These are phyloP conservation scores for Solanum clarkiae DNA, from an alignment of 257 asterid species.

Conservation along the genomic window DNA sequence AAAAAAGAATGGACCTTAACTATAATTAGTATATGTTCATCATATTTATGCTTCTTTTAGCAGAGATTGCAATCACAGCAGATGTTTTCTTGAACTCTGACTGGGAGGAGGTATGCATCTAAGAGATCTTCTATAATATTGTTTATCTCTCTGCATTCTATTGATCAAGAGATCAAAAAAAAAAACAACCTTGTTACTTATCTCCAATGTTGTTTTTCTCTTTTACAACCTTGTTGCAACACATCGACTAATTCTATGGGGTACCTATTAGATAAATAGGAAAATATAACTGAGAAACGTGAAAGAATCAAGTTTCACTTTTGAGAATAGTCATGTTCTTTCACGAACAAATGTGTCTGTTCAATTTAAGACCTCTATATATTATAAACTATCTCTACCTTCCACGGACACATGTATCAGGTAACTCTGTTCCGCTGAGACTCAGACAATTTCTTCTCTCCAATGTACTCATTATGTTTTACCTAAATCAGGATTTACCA, in stretches of 20 bases:
- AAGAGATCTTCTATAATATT: not conserved
- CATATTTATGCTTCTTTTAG: conserved; percentile 26
- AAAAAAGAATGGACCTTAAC: conserved; percentile 23
- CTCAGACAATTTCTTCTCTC: not conserved
- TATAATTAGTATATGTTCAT: conserved; percentile 24
- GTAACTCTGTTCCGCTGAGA: not conserved
- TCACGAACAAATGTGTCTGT: too few species aligned
- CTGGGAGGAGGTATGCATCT: conserved; percentile 33
- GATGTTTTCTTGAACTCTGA: conserved; percentile 25
- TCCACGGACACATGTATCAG: not conserved
- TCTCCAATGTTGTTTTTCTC: not conserved
- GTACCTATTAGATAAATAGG: not conserved
- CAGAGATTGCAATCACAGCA: conserved; percentile 29
- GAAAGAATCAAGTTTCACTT: not conserved
- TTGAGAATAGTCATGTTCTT: not conserved
- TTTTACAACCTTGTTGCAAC: not conserved
- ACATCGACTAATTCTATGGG: not conserved
- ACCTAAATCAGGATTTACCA: conserved; percentile 26
- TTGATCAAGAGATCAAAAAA: not conserved
- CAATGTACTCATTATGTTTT: not conserved
- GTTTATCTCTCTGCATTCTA: not conserved
- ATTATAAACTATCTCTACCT: too few species aligned
- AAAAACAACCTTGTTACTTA: not conserved
- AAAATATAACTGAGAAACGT: not conserved
- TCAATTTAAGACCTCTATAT: too few species aligned